A percentile compares a stretch with the other conserved stretches of the same genome.
Evolutionary conservation across 208 protist genomes (phyloP).

Genomic region (Leishmania aethiopica): DNA sequence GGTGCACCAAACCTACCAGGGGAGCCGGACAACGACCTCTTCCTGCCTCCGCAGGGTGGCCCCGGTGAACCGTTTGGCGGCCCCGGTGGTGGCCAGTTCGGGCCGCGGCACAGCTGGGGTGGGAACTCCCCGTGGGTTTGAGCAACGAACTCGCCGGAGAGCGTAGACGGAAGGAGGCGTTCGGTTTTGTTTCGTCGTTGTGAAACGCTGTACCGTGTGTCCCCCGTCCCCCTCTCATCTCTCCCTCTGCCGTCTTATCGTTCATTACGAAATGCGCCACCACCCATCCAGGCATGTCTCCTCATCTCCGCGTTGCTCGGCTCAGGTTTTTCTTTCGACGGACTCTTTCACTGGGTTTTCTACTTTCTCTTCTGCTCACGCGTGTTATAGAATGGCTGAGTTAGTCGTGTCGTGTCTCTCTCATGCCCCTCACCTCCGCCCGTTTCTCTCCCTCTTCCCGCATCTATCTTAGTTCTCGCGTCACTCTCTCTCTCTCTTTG

Average conservation of each 20-base stretch:
- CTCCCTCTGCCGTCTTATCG: background rate
- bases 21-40: conserved; percentile 78
- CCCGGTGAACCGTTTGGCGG: conserved; percentile 43
- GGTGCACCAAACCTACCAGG: conserved; percentile 53
- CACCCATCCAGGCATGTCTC: background rate
- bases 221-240: background rate
- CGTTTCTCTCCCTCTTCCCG: background rate
- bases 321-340: background rate
- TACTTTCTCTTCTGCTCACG: background rate
- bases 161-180: background rate
- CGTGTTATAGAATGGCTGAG: background rate
- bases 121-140: conserved; percentile 19
- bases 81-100: conserved; percentile 67
- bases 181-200: background rate
- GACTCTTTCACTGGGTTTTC: background rate
- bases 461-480: background rate
- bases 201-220: background rate
- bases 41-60: conserved; percentile 48
- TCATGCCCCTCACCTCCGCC: background rate
- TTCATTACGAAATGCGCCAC: background rate
- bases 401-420: background rate
- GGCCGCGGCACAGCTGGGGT: conserved; percentile 24
- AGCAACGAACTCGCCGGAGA: background rate
- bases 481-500: background rate
- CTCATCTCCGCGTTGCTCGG: background rate